A percentile compares a stretch with the other conserved stretches of the same genome.
Conservation (phyloP, 345 rosid species). For the Rhodamnia argentea region DNA sequence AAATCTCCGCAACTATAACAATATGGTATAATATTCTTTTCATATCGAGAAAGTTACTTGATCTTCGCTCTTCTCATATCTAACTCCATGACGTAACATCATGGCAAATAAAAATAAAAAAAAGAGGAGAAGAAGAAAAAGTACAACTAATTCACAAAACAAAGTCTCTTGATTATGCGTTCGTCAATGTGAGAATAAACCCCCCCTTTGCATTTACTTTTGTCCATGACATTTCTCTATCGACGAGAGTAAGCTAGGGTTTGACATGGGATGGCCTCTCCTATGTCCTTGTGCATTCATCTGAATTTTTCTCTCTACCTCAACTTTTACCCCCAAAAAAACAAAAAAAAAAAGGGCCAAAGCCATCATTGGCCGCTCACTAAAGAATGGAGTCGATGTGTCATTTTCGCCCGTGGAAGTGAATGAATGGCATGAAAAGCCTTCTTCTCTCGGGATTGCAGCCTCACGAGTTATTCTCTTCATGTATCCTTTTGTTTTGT, state of each 20-base stretch:
- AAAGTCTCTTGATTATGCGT: not conserved
- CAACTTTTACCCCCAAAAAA: too few relatives aligned
- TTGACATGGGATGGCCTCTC: not conserved
- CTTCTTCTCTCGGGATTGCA: not conserved
- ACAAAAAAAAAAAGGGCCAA: not conserved
- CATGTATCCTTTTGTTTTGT: not conserved
- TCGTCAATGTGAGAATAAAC: not conserved
- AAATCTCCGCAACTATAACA: not conserved
- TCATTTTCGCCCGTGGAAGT: not conserved
- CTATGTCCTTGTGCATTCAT: too few relatives aligned
- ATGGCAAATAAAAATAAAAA: too few relatives aligned
- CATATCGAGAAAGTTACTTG: too few relatives aligned
- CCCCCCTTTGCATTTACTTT: not conserved
- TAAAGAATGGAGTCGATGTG: not conserved
- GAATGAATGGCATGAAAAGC: constrained; percentile 13
- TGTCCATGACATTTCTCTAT: not conserved
- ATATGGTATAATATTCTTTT: not conserved
- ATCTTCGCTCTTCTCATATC: too few relatives aligned
- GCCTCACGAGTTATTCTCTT: not conserved
- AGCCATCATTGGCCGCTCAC: not conserved
- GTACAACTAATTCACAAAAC: not conserved
- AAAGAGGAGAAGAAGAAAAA: not conserved
- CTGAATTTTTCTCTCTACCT: too few relatives aligned
- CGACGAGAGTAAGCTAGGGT: not conserved
- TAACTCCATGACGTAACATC: not conserved